A percentile compares a stretch with the other conserved stretches of the same genome.
Evolutionary conservation across 2,329 filamentous ascomycete genomes (phyloP).

Genomic region (Coniella lustricola): DNA sequence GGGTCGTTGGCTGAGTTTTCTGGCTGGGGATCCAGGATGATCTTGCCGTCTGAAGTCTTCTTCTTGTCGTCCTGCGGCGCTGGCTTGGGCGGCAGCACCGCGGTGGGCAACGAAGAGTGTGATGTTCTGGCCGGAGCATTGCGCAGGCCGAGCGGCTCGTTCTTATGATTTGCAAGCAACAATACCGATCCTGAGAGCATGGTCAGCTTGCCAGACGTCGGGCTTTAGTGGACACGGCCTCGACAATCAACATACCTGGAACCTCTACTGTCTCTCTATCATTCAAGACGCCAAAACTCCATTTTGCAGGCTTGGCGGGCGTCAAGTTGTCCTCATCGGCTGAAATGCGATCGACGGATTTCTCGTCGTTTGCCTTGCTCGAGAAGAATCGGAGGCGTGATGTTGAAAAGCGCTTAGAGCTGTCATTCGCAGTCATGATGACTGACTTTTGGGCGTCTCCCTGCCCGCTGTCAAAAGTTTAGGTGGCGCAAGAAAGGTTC

Average conservation of each 20-base stretch:
- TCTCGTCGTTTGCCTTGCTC: neutral
- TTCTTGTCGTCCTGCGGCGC: slow-evolving; percentile 38
- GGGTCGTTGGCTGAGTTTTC: slow-evolving; percentile 88
- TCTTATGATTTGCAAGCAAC: slow-evolving; percentile 46
- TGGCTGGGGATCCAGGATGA: slow-evolving; percentile 86
- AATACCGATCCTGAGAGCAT: slow-evolving; percentile 47
- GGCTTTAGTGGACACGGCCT: no score
- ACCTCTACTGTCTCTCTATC: slow-evolving; percentile 78
- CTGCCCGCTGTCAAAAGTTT: no score
- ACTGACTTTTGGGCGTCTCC: neutral
- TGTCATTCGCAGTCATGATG: slow-evolving; percentile 3
- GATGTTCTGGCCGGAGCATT: slow-evolving; percentile 52
- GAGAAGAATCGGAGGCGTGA: slow-evolving; percentile 8
- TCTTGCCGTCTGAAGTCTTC: slow-evolving; percentile 70
- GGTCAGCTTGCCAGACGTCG: neutral
- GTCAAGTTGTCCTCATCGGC: slow-evolving; percentile 4
- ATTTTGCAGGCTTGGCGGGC: slow-evolving; percentile 29
- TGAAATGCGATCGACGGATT: neutral
- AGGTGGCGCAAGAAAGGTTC: no score
- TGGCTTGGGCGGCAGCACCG: slow-evolving; percentile 23
- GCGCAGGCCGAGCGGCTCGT: slow-evolving; percentile 52
- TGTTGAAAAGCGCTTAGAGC: neutral
- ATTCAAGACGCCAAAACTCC: slow-evolving; percentile 75
- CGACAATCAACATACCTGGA: slow-evolving; percentile 63
- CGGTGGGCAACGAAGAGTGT: slow-evolving; percentile 48